Percentiles rank a stretch among this genome's conserved stretches.
Evolutionary conservation across 441 rosid species (phyloP).

Genomic region (Heliophila coronopifolia): DNA sequence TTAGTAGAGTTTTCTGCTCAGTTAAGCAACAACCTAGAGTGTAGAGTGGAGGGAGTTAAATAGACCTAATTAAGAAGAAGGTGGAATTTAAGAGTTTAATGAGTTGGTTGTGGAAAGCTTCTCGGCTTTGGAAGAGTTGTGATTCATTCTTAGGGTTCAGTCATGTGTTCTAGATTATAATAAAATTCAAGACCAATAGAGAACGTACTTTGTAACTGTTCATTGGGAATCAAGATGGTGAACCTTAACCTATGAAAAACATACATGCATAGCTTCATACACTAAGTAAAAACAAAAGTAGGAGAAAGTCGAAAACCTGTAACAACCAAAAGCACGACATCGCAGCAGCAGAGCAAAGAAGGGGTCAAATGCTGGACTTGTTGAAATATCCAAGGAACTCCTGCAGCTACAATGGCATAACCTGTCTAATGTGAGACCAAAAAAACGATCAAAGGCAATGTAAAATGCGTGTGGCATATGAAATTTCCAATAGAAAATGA

Average conservation of each 20-base stretch:
- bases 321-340: constrained; percentile 58
- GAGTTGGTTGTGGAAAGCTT: neutral
- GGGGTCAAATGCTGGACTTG: constrained; percentile 36
- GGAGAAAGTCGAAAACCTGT: constrained; percentile 41
- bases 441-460: constrained; percentile 12
- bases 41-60: neutral
- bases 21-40: neutral
- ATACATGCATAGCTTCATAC: too few relatives aligned
- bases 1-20: neutral
- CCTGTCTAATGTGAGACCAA: constrained; percentile 47
- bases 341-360: constrained; percentile 66
- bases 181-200: neutral
- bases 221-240: neutral
- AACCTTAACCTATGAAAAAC: neutral
- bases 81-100: neutral
- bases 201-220: neutral
- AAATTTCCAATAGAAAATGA: neutral
- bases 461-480: neutral
- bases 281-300: neutral
- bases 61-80: neutral
- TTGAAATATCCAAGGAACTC: constrained; percentile 59
- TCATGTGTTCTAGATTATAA: neutral
- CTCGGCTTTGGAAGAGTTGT: too few relatives aligned
- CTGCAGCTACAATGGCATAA: constrained; percentile 66
- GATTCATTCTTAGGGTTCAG: neutral